Percentiles rank a stretch among this genome's conserved stretches.
phyloP scores from a whole-genome alignment of 495 filamentous ascomycete species.

The Aspergillus haitiensis region DNA sequence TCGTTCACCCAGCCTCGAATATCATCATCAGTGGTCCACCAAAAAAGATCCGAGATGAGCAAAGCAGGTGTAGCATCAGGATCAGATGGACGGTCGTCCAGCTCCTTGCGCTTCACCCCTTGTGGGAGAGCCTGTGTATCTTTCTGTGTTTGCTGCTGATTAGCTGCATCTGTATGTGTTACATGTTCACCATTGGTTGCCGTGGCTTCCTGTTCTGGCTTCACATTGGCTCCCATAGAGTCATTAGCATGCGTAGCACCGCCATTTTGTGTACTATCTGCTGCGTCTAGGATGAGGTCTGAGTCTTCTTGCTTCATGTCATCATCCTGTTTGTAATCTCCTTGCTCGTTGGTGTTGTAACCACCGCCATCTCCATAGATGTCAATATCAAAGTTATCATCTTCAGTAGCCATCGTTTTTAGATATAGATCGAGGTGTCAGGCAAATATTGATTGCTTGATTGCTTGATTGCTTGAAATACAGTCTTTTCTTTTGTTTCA shows the following conservation, averaged over 20 bases:
- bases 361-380: slow-evolving; percentile 83
- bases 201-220: slow-evolving; percentile 27
- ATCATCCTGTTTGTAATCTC: slow-evolving; percentile 52
- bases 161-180: slow-evolving; percentile 23
- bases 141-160: slow-evolving; percentile 22
- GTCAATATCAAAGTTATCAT: slow-evolving; percentile 98
- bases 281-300: slow-evolving; percentile 44
- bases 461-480: slow-evolving; percentile 31
- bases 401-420: slow-evolving; percentile 69
- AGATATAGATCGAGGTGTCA: slow-evolving; percentile 31
- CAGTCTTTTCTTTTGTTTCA: slow-evolving; percentile 29
- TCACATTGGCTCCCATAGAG: slow-evolving; percentile 21
- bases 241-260: slow-evolving; percentile 20
- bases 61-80: slow-evolving; percentile 80
- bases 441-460: slow-evolving; percentile 34
- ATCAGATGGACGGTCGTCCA: slow-evolving; percentile 74
- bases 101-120: slow-evolving; percentile 74
- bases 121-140: slow-evolving; percentile 49
- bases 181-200: slow-evolving; percentile 27
- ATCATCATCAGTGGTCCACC: slow-evolving; percentile 97
- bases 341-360: slow-evolving; percentile 47
- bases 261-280: slow-evolving; percentile 28
- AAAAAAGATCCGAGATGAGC: slow-evolving; percentile 82
- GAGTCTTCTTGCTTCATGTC: slow-evolving; percentile 52
- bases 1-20: slow-evolving; percentile 83